phyloP scores from a whole-genome alignment of 768 basidiomycete species.

The Pleurotus ostreatus region DNA sequence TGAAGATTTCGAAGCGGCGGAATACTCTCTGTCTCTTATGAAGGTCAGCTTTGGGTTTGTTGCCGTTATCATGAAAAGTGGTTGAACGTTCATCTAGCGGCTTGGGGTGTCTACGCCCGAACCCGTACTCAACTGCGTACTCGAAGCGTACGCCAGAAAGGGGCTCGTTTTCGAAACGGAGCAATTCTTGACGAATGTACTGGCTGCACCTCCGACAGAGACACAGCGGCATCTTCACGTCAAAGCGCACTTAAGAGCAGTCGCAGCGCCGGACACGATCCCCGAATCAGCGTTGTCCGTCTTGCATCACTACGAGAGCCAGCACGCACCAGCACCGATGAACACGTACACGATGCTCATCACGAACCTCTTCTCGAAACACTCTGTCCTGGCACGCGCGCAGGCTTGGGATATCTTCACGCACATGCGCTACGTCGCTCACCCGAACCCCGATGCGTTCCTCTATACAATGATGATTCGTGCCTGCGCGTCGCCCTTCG shows the following conservation, averaged over 20 bases:
- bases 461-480: conserved; percentile 86
- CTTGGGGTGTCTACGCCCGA: conserved; percentile 38
- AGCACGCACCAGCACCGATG: conserved; percentile 62
- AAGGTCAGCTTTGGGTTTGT: conserved; percentile 26
- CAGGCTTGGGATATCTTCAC: conserved; percentile 93
- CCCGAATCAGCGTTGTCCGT: conserved; percentile 61
- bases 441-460: conserved; percentile 67
- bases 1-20: conserved; percentile 45
- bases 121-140: conserved; percentile 38
- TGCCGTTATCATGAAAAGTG: background rate
- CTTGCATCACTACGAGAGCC: conserved; percentile 70
- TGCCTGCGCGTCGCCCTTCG: conserved; percentile 64
- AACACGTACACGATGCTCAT: conserved; percentile 73
- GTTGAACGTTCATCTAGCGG: conserved; percentile 27
- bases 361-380: conserved; percentile 46
- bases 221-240: conserved; percentile 70
- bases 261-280: conserved; percentile 37
- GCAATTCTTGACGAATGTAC: conserved; percentile 33
- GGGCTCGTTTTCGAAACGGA: conserved; percentile 47
- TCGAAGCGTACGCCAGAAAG: conserved; percentile 43
- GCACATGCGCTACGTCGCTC: conserved; percentile 95
- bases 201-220: conserved; percentile 41
- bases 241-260: conserved; percentile 55
- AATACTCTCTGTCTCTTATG: conserved; percentile 51
- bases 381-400: conserved; percentile 51